Base-by-base conservation (phyloP, 148 eudicot genomes). In the Beta vulgaris region DNA sequence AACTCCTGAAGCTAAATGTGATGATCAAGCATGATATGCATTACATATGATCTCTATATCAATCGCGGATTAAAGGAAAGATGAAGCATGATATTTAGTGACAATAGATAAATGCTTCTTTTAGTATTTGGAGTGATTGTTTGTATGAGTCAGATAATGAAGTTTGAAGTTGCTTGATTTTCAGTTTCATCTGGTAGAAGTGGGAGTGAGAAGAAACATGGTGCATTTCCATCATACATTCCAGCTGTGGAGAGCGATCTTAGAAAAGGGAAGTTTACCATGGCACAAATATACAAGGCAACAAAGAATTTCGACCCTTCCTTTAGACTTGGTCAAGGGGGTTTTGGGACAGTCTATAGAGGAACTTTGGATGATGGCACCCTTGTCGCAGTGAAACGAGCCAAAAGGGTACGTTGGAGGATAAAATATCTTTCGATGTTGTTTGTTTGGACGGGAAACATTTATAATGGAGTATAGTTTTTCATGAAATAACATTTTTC, bases 271-370 rank as follows among this genome's bases (percentile, higher is more conserved):
- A 88, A 81, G 57, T 87, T 91, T 68, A 91, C 87, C 79, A 73
- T 93, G 80, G 81, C 76, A 19, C 85, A 88, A 55, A 88, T 93
- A 77, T 74, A 71, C 76, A 90, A 82, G 82, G 98, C 91, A 55
- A 93, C 98, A 14, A 81, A 69, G 31, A 87, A 88, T 60, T 91
- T 93, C 69, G 90, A 95, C 29, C 95, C 97, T 6, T 70, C 83
- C 37, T 82, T 84, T 14, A 91, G 88, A 85, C 83, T 94, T 19
- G 98, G 98, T 40, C 96, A 91, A 83, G 98, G 98, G 16, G 98
- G 98, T 39, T 94, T 91, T 60, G 97, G 96, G 28, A 88, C 88
- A 3, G 98, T 94, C 25, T 94, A 91, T 78, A 86, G 82, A 73
- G 98, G 88, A 75, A 77, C 66, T 35, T 84, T 94, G 31, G 76